Evolutionary conservation across 371 early-diverging fungal species (phyloP).

Genomic region (Encephalitozoon romaleae): DNA sequence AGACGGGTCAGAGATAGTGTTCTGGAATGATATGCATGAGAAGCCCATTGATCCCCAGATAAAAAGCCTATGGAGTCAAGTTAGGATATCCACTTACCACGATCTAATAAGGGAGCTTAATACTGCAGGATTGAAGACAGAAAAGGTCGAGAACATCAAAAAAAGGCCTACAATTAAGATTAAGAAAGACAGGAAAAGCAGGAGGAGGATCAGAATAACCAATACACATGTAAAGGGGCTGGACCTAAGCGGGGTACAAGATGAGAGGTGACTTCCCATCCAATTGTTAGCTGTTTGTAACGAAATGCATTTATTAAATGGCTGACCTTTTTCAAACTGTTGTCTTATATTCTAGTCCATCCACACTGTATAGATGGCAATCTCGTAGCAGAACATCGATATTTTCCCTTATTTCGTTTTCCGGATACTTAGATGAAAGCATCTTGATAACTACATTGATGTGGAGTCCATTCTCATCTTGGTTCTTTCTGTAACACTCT

Average conservation of each 20-base stretch:
- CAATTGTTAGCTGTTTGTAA: neutral
- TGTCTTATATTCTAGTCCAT: slow-evolving; percentile 45
- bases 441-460: slow-evolving; percentile 44
- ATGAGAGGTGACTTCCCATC: neutral
- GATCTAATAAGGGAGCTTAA: slow-evolving; percentile 56
- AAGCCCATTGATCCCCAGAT: slow-evolving; percentile 35
- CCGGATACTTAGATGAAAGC: slow-evolving; percentile 42
- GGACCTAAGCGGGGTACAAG: slow-evolving; percentile 41
- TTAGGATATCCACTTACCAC: slow-evolving; percentile 55
- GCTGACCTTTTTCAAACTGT: neutral
- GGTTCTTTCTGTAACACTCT: slow-evolving; percentile 44
- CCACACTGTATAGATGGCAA: slow-evolving; percentile 43
- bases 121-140: slow-evolving; percentile 51
- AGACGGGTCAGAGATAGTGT: slow-evolving; percentile 57
- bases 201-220: slow-evolving; percentile 61
- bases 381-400: slow-evolving; percentile 43
- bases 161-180: slow-evolving; percentile 32
- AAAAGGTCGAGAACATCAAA: slow-evolving; percentile 40
- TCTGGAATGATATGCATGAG: slow-evolving; percentile 50
- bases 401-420: slow-evolving; percentile 33
- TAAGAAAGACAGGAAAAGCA: slow-evolving; percentile 50
- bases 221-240: slow-evolving; percentile 61
- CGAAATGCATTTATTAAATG: neutral
- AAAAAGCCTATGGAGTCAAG: slow-evolving; percentile 45
- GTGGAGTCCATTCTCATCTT: slow-evolving; percentile 47